A percentile compares a stretch with the other conserved stretches of the same genome.
Evolutionary conservation across 2,329 filamentous ascomycete species (phyloP).

Genomic region (Leptographium galeiforme): DNA sequence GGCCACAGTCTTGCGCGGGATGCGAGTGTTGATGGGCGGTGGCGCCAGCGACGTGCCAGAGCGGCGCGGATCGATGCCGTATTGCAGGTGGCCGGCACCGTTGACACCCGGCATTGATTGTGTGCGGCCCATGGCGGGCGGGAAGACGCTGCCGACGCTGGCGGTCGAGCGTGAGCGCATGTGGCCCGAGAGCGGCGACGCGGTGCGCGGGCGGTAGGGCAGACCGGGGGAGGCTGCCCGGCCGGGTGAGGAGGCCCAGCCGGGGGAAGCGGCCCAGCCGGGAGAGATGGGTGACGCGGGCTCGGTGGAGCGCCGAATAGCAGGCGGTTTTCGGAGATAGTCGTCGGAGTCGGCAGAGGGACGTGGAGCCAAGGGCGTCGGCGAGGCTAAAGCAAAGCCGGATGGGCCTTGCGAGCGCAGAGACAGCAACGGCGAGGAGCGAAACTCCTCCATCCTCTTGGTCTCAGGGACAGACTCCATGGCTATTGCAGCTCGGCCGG

Average conservation of each 20-base stretch:
- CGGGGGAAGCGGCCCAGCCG: slow-evolving; percentile 40
- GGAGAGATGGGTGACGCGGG: slow-evolving; percentile 40
- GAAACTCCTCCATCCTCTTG: slow-evolving; percentile 54
- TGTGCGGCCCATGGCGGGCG: slow-evolving; percentile 44
- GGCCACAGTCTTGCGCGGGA: slow-evolving; percentile 36
- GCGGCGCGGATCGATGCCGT: slow-evolving; percentile 37
- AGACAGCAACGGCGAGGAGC: slow-evolving; percentile 40
- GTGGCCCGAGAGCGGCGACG: slow-evolving; percentile 48
- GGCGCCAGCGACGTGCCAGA: slow-evolving; percentile 33
- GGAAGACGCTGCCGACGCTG: slow-evolving; percentile 25
- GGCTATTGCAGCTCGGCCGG: slow-evolving; percentile 9
- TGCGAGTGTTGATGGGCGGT: slow-evolving; percentile 15
- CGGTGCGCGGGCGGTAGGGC: slow-evolving; percentile 48
- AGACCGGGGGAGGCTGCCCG: slow-evolving; percentile 33
- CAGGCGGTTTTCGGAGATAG: slow-evolving; percentile 33
- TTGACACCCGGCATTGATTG: slow-evolving; percentile 52
- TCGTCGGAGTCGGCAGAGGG: slow-evolving; percentile 2
- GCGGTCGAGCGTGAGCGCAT: slow-evolving; percentile 44
- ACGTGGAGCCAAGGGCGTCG: slow-evolving; percentile 17
- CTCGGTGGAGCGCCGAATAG: slow-evolving; percentile 45
- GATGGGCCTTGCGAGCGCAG: slow-evolving; percentile 30
- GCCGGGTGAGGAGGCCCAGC: slow-evolving; percentile 32
- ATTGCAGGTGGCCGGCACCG: slow-evolving; percentile 43
- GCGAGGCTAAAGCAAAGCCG: slow-evolving; percentile 17
- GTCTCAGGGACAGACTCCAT: slow-evolving; percentile 60